Evolutionary conservation across 2,329 filamentous ascomycete genomes (phyloP), one percentile per base, ranked within the genome.

Genomic region (Cordyceps tenuipes): DNA sequence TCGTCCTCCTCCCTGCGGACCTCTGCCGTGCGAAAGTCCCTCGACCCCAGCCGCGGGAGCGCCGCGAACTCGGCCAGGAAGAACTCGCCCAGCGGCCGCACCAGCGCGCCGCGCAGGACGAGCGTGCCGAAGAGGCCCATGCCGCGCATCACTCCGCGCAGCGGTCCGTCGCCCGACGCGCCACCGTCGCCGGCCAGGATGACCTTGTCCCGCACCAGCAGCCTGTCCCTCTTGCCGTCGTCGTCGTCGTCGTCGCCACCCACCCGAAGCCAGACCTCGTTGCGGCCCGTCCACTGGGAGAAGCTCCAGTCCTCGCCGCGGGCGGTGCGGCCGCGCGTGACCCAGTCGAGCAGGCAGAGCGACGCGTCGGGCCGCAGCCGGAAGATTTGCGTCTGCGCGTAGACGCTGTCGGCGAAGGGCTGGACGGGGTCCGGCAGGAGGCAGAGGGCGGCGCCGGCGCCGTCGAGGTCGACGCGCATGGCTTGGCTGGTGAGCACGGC

Each of bases 231-330:
- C 8, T 69, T 67, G 26, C 72, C 66, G 62, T 69, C 63, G 8
- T 69, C 67, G 26, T 73, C 66, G 62, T 69, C 63, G 3, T 71
- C 67, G 23, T 23, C 23, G 62, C 69, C 63, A 3, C 71, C 67
- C 34, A 1, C 34, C 1, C 67, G 63, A 46, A 75, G 70, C 85
- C 88, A 93, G n/a, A 97, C 81, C 74, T 99, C 94, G 69, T 97
- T 97, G 64, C 89, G 82, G 10, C 91, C 91, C 61, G 79, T 83
- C 85, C 94, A 97, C 63, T 81, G 82, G 60, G 81, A 77, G 62
- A 97, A 86, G 66, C 86, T 87, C 94, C 94, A 99, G 64, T 90
- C 82, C 74, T 99, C 94, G 26, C 91, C 92, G 51, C 89, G 83
- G 5, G 94, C 92, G 5, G 81, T 84, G 19, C 94, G 84, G 8